These are phyloP conservation scores for Lojkania enalia DNA, from an alignment of 2,329 filamentous ascomycete genomes.

Conservation along the genomic window DNA sequence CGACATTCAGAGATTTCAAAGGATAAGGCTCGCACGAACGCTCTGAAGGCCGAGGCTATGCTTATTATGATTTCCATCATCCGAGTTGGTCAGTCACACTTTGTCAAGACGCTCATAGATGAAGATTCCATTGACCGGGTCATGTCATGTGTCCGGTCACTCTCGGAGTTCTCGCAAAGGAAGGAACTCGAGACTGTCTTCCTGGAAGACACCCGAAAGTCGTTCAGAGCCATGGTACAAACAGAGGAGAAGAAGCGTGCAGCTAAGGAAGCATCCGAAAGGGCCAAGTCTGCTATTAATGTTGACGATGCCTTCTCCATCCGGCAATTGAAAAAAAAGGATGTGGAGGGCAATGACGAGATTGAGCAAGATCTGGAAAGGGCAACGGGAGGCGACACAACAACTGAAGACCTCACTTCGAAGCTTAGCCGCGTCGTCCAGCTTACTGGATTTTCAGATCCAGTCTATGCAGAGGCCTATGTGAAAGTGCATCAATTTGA, in stretches of 20 bases:
- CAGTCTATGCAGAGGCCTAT: conserved; percentile 98
- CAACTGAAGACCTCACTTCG: conserved; percentile 82
- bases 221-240: conserved; percentile 95
- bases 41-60: conserved; percentile 95
- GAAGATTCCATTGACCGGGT: conserved; percentile 98
- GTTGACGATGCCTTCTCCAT: conserved; percentile 95
- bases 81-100: conserved; percentile 96
- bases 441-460: conserved; percentile 95
- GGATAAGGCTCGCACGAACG: conserved; percentile 85
- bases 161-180: conserved; percentile 86
- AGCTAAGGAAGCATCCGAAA: conserved; percentile 90
- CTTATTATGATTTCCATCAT: conserved; percentile 99
- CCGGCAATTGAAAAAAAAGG: conserved; percentile 87
- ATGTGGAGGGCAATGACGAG: conserved; percentile 78
- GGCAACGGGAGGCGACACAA: conserved; percentile 87
- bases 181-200: conserved; percentile 92
- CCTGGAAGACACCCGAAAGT: conserved; percentile 90
- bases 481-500: conserved; percentile 99
- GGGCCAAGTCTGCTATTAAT: conserved; percentile 90
- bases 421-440: conserved; percentile 97
- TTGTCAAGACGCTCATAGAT: conserved; percentile 95
- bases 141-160: conserved; percentile 92
- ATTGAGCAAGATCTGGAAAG: conserved; percentile 89
- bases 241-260: conserved; percentile 97
- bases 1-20: conserved; percentile 90